phyloP scores from a whole-genome alignment of 2,329 filamentous ascomycete species.

The Clonostachys solani region DNA sequence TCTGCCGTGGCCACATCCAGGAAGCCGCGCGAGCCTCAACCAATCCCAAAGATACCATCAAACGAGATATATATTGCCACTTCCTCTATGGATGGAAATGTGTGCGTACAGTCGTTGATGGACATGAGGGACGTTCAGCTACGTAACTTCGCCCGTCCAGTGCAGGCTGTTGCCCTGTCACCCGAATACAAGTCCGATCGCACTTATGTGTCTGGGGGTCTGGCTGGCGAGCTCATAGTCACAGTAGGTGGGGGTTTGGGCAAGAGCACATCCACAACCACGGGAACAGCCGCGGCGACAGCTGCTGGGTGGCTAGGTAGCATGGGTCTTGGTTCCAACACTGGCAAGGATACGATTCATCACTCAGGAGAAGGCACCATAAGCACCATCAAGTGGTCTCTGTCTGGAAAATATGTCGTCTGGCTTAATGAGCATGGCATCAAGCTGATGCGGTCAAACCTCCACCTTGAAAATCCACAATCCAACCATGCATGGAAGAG shows the following conservation, averaged over 20 bases:
- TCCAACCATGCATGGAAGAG: conserved; percentile 88
- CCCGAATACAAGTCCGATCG: conserved; percentile 89
- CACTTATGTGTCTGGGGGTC: conserved; percentile 85
- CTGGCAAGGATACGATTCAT: conserved; percentile 78
- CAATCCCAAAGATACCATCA: conserved; percentile 70
- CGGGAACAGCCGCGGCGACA: conserved; percentile 73
- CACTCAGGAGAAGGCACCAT: conserved; percentile 92
- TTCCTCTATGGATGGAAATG: conserved; percentile 91
- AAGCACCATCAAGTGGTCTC: conserved; percentile 89
- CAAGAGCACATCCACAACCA: conserved; percentile 82
- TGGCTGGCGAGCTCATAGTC: conserved; percentile 81
- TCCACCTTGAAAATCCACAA: conserved; percentile 73
- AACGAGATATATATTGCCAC: conserved; percentile 94
- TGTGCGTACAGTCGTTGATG: conserved; percentile 83
- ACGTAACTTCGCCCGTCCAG: conserved; percentile 88
- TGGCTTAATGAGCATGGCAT: conserved; percentile 98
- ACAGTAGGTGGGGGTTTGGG: conserved; percentile 79
- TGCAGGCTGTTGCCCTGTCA: conserved; percentile 90
- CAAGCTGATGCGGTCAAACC: conserved; percentile 91
- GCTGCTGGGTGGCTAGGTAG: conserved; percentile 89
- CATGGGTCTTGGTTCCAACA: conserved; percentile 74
- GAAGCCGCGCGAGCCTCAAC: conserved; percentile 42
- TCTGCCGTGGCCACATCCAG: conserved; percentile 48
- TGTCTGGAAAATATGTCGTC: conserved; percentile 85
- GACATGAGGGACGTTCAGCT: conserved; percentile 88